Evolutionary conservation across 23 red algal species (phyloP).

Genomic region (Agarophyton chilense): DNA sequence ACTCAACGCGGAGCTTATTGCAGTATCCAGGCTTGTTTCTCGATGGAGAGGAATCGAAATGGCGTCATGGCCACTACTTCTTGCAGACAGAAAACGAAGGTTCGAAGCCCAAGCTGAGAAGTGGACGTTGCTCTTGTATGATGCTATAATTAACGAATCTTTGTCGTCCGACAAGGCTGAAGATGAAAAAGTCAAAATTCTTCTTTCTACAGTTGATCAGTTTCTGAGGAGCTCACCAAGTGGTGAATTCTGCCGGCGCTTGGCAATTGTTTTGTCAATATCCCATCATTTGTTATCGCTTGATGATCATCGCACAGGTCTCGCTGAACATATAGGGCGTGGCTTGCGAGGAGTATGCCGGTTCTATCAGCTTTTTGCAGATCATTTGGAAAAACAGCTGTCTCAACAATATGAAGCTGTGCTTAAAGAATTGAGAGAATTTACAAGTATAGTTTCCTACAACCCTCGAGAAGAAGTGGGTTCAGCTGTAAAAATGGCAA

Average conservation of each 20-base stretch:
- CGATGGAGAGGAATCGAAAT: slow-evolving; percentile 69
- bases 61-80: slow-evolving; percentile 61
- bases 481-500: slow-evolving; percentile 41
- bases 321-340: background rate
- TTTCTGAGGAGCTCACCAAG: slow-evolving; percentile 72
- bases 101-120: slow-evolving; percentile 24
- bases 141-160: slow-evolving; percentile 34
- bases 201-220: slow-evolving; percentile 56
- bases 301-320: background rate
- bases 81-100: slow-evolving; percentile 4
- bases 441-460: slow-evolving; percentile 33
- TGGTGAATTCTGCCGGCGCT: slow-evolving; percentile 71
- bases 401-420: background rate
- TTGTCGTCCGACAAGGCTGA: background rate
- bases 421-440: slow-evolving; percentile 43
- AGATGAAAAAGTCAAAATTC: background rate
- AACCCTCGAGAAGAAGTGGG: slow-evolving; percentile 18
- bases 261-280: slow-evolving; percentile 51
- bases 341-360: slow-evolving; percentile 30
- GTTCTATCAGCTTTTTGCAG: slow-evolving; percentile 38
- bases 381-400: background rate
- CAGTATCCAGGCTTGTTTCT: slow-evolving; percentile 21
- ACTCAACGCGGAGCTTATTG: slow-evolving; percentile 25
- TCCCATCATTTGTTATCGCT: slow-evolving; percentile 35
- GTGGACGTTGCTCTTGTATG: slow-evolving; percentile 63